These are phyloP conservation scores for Apophysomyces variabilis DNA, from an alignment of 371 early-diverging fungal species.

Conservation along the genomic window DNA sequence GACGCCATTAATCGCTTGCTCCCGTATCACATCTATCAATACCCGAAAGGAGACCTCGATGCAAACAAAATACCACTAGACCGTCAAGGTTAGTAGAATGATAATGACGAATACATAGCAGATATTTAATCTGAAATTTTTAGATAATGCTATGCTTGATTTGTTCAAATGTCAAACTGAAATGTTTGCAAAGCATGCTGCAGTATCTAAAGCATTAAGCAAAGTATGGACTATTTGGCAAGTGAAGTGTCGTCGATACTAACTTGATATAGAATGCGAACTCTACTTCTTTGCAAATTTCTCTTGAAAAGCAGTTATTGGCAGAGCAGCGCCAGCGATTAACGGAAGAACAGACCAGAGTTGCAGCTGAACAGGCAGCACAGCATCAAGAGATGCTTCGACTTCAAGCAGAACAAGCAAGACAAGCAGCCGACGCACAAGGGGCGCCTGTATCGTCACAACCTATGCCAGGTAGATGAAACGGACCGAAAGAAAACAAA, in stretches of 20 bases:
- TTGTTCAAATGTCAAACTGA: slow-evolving; percentile 48
- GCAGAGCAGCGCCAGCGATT: slow-evolving; percentile 35
- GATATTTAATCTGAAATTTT: not conserved
- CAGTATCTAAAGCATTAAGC: slow-evolving; percentile 22
- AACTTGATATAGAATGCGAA: slow-evolving; percentile 25
- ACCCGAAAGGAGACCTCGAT: slow-evolving; percentile 65
- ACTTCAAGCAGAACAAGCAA: slow-evolving; percentile 40
- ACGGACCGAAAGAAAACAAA: not conserved
- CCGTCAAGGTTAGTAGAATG: slow-evolving; percentile 31
- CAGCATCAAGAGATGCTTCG: slow-evolving; percentile 47
- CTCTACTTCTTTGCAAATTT: slow-evolving; percentile 27
- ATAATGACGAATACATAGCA: not conserved
- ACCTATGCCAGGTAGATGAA: not conserved
- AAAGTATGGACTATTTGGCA: slow-evolving; percentile 26
- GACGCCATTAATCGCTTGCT: slow-evolving; percentile 70
- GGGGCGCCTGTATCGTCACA: not conserved
- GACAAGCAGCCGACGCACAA: slow-evolving; percentile 23
- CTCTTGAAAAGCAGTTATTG: slow-evolving; percentile 38
- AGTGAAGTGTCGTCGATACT: slow-evolving; percentile 14
- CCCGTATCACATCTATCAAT: slow-evolving; percentile 77
- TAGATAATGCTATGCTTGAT: slow-evolving; percentile 45
- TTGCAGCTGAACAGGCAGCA: slow-evolving; percentile 50
- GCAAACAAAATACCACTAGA: slow-evolving; percentile 55
- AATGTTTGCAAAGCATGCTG: slow-evolving; percentile 38
- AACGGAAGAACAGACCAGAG: slow-evolving; percentile 46